A percentile compares a stretch with the other conserved stretches of the same genome.
Conservation (phyloP, 2,329 filamentous ascomycete genomes). For the Chaetomium sp. region DNA sequence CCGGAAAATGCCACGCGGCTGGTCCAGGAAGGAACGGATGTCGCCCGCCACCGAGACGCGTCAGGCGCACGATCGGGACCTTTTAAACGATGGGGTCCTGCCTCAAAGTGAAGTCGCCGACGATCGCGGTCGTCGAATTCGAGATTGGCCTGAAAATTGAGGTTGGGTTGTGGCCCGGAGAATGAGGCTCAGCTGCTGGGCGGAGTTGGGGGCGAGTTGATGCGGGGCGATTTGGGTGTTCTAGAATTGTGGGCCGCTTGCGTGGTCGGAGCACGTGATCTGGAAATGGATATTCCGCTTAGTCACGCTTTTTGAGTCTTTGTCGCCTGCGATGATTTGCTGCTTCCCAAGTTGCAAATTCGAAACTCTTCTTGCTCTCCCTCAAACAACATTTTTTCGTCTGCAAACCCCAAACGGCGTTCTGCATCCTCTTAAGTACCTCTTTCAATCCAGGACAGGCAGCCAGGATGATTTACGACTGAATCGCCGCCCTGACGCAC, state of each 20-base stretch:
- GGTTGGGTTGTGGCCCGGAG: not conserved
- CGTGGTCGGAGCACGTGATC: not conserved
- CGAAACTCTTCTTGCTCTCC: no score
- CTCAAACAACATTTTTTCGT: no score
- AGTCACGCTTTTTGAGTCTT: not conserved
- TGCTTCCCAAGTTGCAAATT: no score
- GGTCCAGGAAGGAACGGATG: slow-evolving; percentile 4
- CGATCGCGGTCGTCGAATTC: not conserved
- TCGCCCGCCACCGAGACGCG: slow-evolving; percentile 2
- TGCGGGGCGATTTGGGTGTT: not conserved
- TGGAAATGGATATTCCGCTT: not conserved
- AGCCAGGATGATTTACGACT: not conserved
- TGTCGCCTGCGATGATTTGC: no score
- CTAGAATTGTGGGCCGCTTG: not conserved
- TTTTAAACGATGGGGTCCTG: slow-evolving; percentile 4
- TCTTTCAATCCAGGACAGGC: no score
- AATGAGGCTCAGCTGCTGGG: not conserved
- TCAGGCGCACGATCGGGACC: slow-evolving; percentile 4
- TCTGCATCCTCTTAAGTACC: no score
- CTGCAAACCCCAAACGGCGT: no score
- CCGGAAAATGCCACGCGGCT: not conserved
- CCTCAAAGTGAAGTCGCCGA: not conserved
- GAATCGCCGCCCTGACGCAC: not conserved
- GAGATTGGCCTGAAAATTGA: slow-evolving; percentile 18
- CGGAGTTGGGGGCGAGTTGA: not conserved